These are phyloP conservation scores for Kodamaea sp. DNA, from an alignment of 1,139 yeast species.

Conservation along the genomic window DNA sequence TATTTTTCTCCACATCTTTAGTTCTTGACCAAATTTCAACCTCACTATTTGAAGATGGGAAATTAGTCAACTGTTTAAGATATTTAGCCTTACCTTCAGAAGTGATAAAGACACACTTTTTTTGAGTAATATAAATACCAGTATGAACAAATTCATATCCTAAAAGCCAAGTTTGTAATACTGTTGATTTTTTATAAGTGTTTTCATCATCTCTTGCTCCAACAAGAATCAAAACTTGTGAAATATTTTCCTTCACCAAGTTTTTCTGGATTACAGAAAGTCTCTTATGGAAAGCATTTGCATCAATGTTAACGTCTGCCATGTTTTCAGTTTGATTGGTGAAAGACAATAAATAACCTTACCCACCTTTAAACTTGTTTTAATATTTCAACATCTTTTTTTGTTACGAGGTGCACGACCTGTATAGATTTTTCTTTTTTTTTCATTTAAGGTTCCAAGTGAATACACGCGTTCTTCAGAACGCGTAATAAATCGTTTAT, in stretches of 20 bases:
- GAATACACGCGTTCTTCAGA: slow-evolving; percentile 3
- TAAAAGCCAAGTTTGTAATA: slow-evolving; percentile 85
- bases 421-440: background rate
- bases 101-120: slow-evolving; percentile 65
- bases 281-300: slow-evolving; percentile 37
- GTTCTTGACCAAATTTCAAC: slow-evolving; percentile 75
- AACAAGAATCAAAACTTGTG: slow-evolving; percentile 56
- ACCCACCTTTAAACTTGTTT: background rate
- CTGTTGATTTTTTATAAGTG: slow-evolving; percentile 87
- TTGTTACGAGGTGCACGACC: background rate
- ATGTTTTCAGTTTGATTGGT: slow-evolving; percentile 5
- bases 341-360: background rate
- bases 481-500: slow-evolving; percentile 3
- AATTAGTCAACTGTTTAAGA: slow-evolving; percentile 49
- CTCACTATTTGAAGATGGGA: slow-evolving; percentile 37
- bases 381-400: background rate
- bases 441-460: slow-evolving; percentile 1
- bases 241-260: slow-evolving; percentile 40
- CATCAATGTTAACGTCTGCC: slow-evolving; percentile 40
- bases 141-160: slow-evolving; percentile 97
- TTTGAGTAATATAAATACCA: slow-evolving; percentile 60
- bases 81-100: slow-evolving; percentile 87
- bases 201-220: slow-evolving; percentile 86
- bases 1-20: slow-evolving; percentile 77
- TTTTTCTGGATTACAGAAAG: slow-evolving; percentile 39